Percentiles rank a stretch among this genome's conserved stretches.
phyloP scores from a whole-genome alignment of 169 alveolate species.

The Cryptosporidium tyzzeri region DNA sequence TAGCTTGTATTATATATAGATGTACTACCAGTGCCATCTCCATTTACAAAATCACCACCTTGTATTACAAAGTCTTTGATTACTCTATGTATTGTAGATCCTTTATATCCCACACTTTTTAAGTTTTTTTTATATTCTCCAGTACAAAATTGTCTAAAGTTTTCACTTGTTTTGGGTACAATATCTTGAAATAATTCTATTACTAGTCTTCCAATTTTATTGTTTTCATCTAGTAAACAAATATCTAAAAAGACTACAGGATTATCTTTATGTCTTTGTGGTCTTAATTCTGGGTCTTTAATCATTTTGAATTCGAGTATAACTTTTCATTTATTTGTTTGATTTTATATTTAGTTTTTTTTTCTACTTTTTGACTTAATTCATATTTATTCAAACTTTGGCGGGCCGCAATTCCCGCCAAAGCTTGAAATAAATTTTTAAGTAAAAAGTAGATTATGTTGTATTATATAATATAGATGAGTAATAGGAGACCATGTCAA shows the following conservation, averaged over 20 bases:
- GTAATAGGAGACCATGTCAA: conserved; percentile 74
- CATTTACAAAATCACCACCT: conserved; percentile 96
- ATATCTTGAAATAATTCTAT: conserved; percentile 94
- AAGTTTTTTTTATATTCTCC: conserved; percentile 93
- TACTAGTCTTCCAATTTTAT: conserved; percentile 90
- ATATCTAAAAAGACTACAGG: conserved; percentile 93
- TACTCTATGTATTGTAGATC: conserved; percentile 92
- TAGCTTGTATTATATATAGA: conserved; percentile 92
- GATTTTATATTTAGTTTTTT: background rate
- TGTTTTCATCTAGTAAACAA: conserved; percentile 85
- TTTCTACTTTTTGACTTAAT: background rate
- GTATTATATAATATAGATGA: background rate
- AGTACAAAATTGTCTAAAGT: conserved; percentile 97
- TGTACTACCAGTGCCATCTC: conserved; percentile 96
- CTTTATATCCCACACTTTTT: conserved; percentile 93
- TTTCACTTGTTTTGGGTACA: conserved; percentile 98
- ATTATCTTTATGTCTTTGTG: conserved; percentile 83
- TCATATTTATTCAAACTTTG: background rate
- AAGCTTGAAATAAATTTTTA: background rate
- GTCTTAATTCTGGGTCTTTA: conserved; percentile 60
- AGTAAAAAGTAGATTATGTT: background rate
- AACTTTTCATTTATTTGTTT: background rate
- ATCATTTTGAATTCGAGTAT: background rate
- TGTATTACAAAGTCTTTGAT: conserved; percentile 96
- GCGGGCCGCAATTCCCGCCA: background rate